phyloP scores from a whole-genome alignment of 257 asterid genomes.

The Ligustrum vulgare region DNA sequence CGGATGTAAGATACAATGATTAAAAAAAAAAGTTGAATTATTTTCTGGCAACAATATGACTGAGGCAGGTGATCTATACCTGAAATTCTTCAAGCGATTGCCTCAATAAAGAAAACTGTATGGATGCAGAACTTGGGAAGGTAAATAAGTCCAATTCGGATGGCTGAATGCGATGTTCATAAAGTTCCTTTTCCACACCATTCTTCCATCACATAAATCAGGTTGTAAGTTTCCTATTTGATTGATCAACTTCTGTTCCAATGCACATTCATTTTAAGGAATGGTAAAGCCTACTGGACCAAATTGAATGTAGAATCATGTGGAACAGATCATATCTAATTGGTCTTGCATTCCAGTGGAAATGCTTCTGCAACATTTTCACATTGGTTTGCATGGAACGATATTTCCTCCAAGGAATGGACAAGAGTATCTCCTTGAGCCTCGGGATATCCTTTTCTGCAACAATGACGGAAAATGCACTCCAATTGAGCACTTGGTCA shows the following conservation, averaged over 20 bases:
- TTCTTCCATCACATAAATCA: neutral
- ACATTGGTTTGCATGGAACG: constrained; percentile 71
- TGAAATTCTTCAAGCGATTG: neutral
- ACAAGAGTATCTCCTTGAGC: constrained; percentile 65
- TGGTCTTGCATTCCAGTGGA: constrained; percentile 71
- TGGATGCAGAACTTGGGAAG: neutral
- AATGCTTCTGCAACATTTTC: constrained; percentile 82
- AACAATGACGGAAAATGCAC: constrained; percentile 63
- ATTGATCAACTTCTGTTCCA: neutral
- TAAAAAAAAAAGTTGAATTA: neutral
- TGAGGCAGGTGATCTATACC: neutral
- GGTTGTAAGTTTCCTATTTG: neutral
- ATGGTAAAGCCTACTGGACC: constrained; percentile 78
- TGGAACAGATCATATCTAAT: constrained; percentile 76
- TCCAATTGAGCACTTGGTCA: constrained; percentile 68
- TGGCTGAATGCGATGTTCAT: too few relatives aligned
- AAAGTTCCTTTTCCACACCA: neutral
- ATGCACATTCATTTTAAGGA: neutral
- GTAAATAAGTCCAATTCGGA: neutral
- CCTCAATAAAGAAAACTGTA: neutral
- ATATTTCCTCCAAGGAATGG: constrained; percentile 62
- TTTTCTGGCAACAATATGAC: neutral
- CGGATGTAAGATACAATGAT: neutral
- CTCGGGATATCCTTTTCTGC: constrained; percentile 79
- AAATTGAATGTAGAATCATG: constrained; percentile 85